Conservation (phyloP, 352 stramenopile genomes). For the Pythium sukuiense region DNA sequence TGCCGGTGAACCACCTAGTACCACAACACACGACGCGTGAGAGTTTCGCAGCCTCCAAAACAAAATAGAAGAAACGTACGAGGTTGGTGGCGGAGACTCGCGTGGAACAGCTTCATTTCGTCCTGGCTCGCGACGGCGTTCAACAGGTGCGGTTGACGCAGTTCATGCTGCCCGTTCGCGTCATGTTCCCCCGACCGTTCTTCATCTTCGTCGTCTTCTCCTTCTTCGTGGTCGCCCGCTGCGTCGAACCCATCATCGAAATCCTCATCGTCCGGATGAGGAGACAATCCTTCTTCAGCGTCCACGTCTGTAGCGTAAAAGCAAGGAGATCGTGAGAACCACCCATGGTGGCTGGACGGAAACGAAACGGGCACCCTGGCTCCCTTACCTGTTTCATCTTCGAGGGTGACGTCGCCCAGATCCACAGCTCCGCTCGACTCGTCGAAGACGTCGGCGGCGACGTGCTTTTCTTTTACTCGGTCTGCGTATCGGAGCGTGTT, state of each 20-base stretch:
- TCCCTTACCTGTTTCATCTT: conserved; percentile 43
- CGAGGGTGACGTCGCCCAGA: conserved; percentile 56
- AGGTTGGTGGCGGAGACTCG: conserved; percentile 50
- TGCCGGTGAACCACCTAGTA: conserved; percentile 26
- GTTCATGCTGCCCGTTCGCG: conserved; percentile 20
- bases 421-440: conserved; percentile 43
- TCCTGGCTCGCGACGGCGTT: conserved; percentile 57
- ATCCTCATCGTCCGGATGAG: conserved; percentile 32
- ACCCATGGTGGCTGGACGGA: neutral
- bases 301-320: conserved; percentile 31
- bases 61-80: conserved; percentile 30
- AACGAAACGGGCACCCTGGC: neutral
- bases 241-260: conserved; percentile 24
- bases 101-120: conserved; percentile 61
- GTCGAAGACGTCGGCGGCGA: conserved; percentile 69
- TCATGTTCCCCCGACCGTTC: conserved; percentile 23
- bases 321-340: neutral
- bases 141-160: conserved; percentile 22
- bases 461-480: conserved; percentile 95
- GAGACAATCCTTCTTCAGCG: conserved; percentile 24
- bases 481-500: conserved; percentile 98
- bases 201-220: conserved; percentile 18
- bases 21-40: conserved; percentile 13
- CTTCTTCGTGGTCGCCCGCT: conserved; percentile 21
- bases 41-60: conserved; percentile 1